Evolutionary conservation across 306 rosid genomes (phyloP), one percentile per base, ranked within the genome.

Genomic region (Sindora glabra): DNA sequence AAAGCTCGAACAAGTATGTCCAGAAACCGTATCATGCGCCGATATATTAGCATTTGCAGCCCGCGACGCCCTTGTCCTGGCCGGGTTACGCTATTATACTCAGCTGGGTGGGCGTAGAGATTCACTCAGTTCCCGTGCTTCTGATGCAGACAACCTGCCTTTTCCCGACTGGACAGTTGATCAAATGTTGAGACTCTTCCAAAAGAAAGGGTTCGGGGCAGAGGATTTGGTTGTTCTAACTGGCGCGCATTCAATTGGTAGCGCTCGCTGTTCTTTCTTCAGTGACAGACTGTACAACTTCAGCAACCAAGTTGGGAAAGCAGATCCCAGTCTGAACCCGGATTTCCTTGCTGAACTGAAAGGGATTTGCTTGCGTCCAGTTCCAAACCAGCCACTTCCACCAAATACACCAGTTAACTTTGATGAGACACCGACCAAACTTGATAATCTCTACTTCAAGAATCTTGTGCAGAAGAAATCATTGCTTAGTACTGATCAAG

Each of bases 181-280:
- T 0, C 56, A 25, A 5, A 51, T 82, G 21, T 1, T 55, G 0
- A 17, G 48, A 3, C 24, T 69, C 18, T 90, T 81, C 52, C 2
- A 6, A 0, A 60, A 4, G 10, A 86, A 75, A 48, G 85, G 80
- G 0, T 63, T 86, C 62, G 55, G 3, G 10, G 0, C 16, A 0
- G 90, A 79, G 26, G 95, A 90, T 11, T 19, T 78, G 84, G 90
- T 84, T 30, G 48, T 66, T 14, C 33, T 86, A 8, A 5, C 46
- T 0, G 95, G 94, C 7, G 86, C 81, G 10, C 97, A 90, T 65
- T 86, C 97, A 1, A 21, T 84, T 9, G 95, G 97, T 1, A 0
- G 10, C 1, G 48, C 67, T 23, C 89, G 70, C 32, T 86, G 95
- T 14, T 46, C n/a, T 1, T 0, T 29, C 7, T 67, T 90, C 45